Conservation (phyloP, 495 filamentous ascomycete genomes). For the Geopyxis carbonaria region DNA sequence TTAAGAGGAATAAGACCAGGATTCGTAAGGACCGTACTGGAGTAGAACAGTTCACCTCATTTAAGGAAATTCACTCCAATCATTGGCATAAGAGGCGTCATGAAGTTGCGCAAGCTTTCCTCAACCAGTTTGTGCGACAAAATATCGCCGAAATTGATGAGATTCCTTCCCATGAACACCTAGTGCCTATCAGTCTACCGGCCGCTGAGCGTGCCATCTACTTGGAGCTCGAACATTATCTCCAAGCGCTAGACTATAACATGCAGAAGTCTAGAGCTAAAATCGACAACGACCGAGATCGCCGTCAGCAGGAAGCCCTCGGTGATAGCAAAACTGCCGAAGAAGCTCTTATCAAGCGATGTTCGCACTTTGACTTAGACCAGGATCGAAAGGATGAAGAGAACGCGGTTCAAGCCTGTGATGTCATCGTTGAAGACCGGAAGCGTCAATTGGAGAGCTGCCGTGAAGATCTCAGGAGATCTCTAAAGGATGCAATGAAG, state of each 20-base stretch:
- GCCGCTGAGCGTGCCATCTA: conserved; percentile 33
- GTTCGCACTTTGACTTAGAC: conserved; percentile 29
- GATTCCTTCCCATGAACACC: conserved; percentile 28
- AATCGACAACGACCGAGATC: conserved; percentile 28
- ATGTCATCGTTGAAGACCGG: conserved; percentile 24
- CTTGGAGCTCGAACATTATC: conserved; percentile 30
- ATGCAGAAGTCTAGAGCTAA: conserved; percentile 26
- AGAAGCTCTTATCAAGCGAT: conserved; percentile 35
- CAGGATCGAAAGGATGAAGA: conserved; percentile 18
- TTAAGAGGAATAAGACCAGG: conserved; percentile 25
- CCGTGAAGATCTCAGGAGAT: conserved; percentile 21
- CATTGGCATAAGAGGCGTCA: conserved; percentile 38
- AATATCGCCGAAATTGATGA: conserved; percentile 34
- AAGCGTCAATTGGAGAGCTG: conserved; percentile 25
- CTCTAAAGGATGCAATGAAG: conserved; percentile 23
- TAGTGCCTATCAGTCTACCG: conserved; percentile 27
- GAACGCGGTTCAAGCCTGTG: conserved; percentile 26
- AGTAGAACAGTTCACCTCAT: conserved; percentile 34
- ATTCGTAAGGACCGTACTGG: conserved; percentile 27
- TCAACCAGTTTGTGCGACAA: conserved; percentile 37
- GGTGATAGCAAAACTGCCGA: conserved; percentile 27
- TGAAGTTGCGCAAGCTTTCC: conserved; percentile 35
- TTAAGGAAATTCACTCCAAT: conserved; percentile 29
- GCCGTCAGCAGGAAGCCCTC: conserved; percentile 31
- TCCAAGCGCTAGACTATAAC: conserved; percentile 31